phyloP scores from a whole-genome alignment of 192 early-diverging fungal genomes.

The Chytriomyces confervae region DNA sequence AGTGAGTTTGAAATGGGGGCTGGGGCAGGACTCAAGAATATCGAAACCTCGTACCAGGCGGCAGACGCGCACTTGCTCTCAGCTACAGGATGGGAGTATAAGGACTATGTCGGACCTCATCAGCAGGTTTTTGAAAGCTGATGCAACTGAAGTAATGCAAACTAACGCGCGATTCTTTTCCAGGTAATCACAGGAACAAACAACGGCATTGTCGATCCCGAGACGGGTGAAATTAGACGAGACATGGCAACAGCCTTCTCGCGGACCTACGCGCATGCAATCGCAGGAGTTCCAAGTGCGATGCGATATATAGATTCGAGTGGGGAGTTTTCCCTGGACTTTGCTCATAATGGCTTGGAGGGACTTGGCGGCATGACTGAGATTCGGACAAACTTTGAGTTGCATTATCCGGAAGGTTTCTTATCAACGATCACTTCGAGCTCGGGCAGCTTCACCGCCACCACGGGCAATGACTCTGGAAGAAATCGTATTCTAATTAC shows the following conservation, averaged over 20 bases:
- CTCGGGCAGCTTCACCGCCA: background rate
- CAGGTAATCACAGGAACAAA: conserved; percentile 15
- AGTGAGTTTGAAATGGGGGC: conserved; percentile 36
- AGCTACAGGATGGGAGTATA: conserved; percentile 34
- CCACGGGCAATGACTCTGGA: background rate
- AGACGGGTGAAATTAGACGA: conserved; percentile 7
- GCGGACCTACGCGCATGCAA: conserved; percentile 32
- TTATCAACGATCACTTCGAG: background rate
- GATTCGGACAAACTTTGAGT: conserved; percentile 15
- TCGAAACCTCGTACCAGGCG: background rate
- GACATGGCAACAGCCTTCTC: conserved; percentile 25
- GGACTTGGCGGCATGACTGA: conserved; percentile 20
- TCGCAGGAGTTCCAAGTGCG: conserved; percentile 20
- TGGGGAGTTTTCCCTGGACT: conserved; percentile 1
- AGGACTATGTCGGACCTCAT: conserved; percentile 21
- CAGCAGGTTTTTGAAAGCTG: background rate
- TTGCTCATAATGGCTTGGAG: conserved; percentile 4
- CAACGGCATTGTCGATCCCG: conserved; percentile 29
- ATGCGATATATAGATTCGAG: conserved; percentile 10
- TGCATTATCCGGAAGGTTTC: conserved; percentile 19
- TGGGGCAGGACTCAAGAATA: background rate
- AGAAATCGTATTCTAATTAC: background rate
- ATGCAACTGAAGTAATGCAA: too few species aligned
- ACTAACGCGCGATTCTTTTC: background rate
- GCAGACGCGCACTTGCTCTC: conserved; percentile 18